Evolutionary conservation across 1,284 basidiomycete genomes (phyloP).

Genomic region (Stygiomarasmius scandens): DNA sequence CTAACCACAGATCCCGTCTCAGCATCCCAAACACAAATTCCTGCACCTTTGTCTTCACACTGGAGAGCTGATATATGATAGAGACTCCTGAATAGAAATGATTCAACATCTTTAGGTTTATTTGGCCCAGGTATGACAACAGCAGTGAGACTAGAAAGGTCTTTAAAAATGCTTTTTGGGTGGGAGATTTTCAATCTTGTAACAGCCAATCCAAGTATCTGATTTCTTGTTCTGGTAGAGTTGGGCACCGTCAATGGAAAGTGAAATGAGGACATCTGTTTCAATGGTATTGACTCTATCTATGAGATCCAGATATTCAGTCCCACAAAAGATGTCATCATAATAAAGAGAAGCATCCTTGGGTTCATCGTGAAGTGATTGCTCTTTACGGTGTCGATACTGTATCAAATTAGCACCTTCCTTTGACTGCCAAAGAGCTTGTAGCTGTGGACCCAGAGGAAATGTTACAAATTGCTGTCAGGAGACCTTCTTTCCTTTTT

Average conservation of each 20-base stretch:
- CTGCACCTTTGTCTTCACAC: conserved; percentile 19
- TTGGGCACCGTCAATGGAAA: conserved; percentile 32
- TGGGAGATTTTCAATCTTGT: conserved; percentile 18
- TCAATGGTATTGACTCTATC: conserved; percentile 21
- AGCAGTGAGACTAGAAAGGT: conserved; percentile 20
- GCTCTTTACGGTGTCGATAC: conserved; percentile 21
- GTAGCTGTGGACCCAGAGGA: conserved; percentile 37
- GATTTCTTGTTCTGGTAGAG: conserved; percentile 28
- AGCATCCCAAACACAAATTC: conserved; percentile 22
- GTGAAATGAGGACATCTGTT: conserved; percentile 28
- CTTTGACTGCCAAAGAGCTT: conserved; percentile 28
- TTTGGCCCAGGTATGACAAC: conserved; percentile 28
- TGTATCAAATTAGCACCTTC: conserved; percentile 27
- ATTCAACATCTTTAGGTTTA: conserved; percentile 34
- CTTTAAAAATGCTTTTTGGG: conserved; percentile 16
- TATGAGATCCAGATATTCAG: conserved; percentile 26
- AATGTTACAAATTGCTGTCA: conserved; percentile 33
- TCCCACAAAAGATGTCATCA: conserved; percentile 23
- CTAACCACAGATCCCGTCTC: conserved; percentile 20
- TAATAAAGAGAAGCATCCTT: conserved; percentile 18
- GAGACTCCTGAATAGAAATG: conserved; percentile 32
- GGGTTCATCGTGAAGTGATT: conserved; percentile 15
- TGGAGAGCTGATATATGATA: conserved; percentile 27
- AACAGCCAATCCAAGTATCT: conserved; percentile 27
- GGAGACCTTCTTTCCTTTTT: conserved; percentile 7